Conservation (phyloP, 2,329 filamentous ascomycete genomes). For the Ophiostoma novo-ulmi region DNA sequence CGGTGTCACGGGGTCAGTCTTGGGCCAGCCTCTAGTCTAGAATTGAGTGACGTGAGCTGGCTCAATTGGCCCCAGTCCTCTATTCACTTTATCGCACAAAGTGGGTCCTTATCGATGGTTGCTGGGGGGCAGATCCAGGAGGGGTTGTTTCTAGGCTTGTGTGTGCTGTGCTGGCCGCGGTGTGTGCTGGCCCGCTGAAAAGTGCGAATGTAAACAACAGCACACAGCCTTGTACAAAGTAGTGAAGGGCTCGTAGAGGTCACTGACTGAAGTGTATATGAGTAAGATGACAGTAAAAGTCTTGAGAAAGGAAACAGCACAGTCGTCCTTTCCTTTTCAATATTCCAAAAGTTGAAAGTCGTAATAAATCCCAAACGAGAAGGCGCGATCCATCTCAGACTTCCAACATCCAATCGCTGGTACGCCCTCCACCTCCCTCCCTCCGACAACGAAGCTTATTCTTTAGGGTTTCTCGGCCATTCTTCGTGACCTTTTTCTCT, state of each 20-base stretch:
- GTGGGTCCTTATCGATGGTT: conserved; percentile 18
- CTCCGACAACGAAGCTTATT: conserved; percentile 21
- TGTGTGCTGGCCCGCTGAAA: conserved; percentile 1
- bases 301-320: not conserved
- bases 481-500: not conserved
- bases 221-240: not conserved
- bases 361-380: not conserved
- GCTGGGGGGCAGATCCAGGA: conserved; percentile 21
- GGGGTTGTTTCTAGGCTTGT: conserved; percentile 16
- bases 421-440: conserved; percentile 9
- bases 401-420: conserved; percentile 4
- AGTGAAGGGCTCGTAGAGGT: not conserved
- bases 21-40: not conserved
- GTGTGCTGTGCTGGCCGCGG: conserved; percentile 9
- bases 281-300: too few relatives aligned
- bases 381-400: not conserved
- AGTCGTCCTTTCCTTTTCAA: conserved; percentile 6
- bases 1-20: conserved; percentile 2
- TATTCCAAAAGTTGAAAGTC: too few relatives aligned
- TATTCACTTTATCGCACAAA: not conserved
- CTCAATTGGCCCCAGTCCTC: not conserved
- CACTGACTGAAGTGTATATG: not conserved
- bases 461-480: conserved; percentile 6
- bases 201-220: conserved; percentile 22
- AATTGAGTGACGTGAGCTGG: not conserved